phyloP scores from a whole-genome alignment of 345 rosid species.

The Carallia pectinifolia region DNA sequence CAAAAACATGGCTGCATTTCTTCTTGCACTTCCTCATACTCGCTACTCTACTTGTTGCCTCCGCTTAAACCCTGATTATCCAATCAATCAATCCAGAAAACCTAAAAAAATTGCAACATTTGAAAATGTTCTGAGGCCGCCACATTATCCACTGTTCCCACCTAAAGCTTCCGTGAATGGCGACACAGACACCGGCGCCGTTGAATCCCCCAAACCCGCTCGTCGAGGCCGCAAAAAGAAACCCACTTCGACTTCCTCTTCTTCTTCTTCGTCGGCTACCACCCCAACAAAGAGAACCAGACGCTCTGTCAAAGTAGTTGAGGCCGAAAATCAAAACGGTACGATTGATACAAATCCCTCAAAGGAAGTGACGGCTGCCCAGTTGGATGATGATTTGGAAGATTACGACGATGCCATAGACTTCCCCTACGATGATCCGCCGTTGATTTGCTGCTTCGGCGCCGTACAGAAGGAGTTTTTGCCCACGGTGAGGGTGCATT shows the following conservation, averaged over 20 bases:
- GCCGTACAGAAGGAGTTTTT: conserved; percentile 78
- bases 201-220: conserved; percentile 52
- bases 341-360: conserved; percentile 11
- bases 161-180: conserved; percentile 39
- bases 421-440: conserved; percentile 73
- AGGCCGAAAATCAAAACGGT: conserved; percentile 15
- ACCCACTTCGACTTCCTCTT: conserved; percentile 18
- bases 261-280: conserved; percentile 27
- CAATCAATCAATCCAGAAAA: conserved; percentile 1
- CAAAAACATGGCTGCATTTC: conserved; percentile 47
- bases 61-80: conserved; percentile 18
- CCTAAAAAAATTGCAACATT: not conserved
- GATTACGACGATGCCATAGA: conserved; percentile 77
- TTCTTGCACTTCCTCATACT: conserved; percentile 48
- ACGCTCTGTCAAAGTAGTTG: conserved; percentile 20
- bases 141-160: conserved; percentile 8
- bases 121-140: not conserved
- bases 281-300: conserved; percentile 25
- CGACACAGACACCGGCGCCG: conserved; percentile 33
- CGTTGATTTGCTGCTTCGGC: conserved; percentile 84
- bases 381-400: conserved; percentile 23
- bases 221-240: conserved; percentile 69
- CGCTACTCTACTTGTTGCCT: conserved; percentile 22
- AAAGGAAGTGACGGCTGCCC: conserved; percentile 14
- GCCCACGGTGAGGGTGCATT: conserved; percentile 78